Conservation (phyloP, 2,329 filamentous ascomycete genomes). For the Pestalotiopsis sp. region DNA sequence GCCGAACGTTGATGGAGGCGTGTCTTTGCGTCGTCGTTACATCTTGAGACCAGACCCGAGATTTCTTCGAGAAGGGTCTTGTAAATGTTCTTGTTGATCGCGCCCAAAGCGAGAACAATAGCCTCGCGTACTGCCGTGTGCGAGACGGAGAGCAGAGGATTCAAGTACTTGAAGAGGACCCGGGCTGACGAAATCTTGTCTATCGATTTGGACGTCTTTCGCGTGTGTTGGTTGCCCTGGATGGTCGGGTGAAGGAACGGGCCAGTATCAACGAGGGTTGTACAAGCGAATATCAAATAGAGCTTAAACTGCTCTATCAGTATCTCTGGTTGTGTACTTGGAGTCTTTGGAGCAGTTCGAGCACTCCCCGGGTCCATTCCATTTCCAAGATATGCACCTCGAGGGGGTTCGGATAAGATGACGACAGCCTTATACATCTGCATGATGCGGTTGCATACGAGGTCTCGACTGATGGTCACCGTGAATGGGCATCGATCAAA, state of each 20-base stretch:
- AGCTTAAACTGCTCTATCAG: slow-evolving; percentile 98
- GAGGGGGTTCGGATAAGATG: slow-evolving; percentile 73
- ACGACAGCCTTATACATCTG: slow-evolving; percentile 91
- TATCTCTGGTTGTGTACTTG: slow-evolving; percentile 78
- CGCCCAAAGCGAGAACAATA: slow-evolving; percentile 88
- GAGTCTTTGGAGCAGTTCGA: slow-evolving; percentile 55
- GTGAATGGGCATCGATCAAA: slow-evolving; percentile 91
- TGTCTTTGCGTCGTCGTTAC: slow-evolving; percentile 85
- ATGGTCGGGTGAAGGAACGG: slow-evolving; percentile 59
- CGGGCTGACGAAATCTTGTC: slow-evolving; percentile 86
- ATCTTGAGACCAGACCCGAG: slow-evolving; percentile 82
- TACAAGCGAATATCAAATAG: slow-evolving; percentile 96
- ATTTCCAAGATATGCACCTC: slow-evolving; percentile 60
- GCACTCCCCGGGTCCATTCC: slow-evolving; percentile 62
- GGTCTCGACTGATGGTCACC: slow-evolving; percentile 85
- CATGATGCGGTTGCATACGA: slow-evolving; percentile 88
- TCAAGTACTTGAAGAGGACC: slow-evolving; percentile 87
- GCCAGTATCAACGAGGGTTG: slow-evolving; percentile 85
- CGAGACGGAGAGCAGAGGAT: slow-evolving; percentile 80
- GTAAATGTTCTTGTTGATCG: slow-evolving; percentile 94
- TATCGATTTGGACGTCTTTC: slow-evolving; percentile 77
- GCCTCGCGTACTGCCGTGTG: slow-evolving; percentile 85
- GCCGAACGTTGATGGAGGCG: slow-evolving; percentile 85
- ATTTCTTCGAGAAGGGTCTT: slow-evolving; percentile 87
- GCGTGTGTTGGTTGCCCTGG: slow-evolving; percentile 71